These are phyloP conservation scores for Diplodia corticola DNA, from an alignment of 2,329 filamentous ascomycete genomes.

Conservation along the genomic window DNA sequence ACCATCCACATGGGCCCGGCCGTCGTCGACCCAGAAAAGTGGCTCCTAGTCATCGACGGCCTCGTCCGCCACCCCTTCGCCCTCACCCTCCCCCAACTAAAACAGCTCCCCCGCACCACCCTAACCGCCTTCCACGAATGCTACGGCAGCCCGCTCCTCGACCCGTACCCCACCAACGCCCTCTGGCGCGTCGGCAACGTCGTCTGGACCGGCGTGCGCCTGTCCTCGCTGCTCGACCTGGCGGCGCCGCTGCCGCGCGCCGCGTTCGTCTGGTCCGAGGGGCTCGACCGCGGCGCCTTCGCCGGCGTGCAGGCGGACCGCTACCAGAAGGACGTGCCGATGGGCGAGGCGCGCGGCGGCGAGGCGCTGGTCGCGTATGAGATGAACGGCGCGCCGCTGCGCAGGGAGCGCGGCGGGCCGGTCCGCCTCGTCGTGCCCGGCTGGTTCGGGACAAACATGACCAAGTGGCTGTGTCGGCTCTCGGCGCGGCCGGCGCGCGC, in stretches of 20 bases:
- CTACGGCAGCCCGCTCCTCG: slow-evolving; percentile 38
- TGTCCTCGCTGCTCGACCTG: slow-evolving; percentile 29
- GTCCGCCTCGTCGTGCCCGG: slow-evolving; percentile 36
- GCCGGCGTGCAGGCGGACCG: slow-evolving; percentile 30
- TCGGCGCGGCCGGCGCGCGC: slow-evolving; percentile 28
- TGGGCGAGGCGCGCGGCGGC: slow-evolving; percentile 29
- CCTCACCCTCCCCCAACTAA: slow-evolving; percentile 32
- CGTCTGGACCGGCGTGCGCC: slow-evolving; percentile 37
- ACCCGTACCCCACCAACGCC: slow-evolving; percentile 31
- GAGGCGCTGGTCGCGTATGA: slow-evolving; percentile 35
- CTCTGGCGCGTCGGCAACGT: slow-evolving; percentile 40
- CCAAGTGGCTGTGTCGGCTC: slow-evolving; percentile 35
- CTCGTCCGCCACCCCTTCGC: slow-evolving; percentile 34
- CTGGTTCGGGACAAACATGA: slow-evolving; percentile 37
- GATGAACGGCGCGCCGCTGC: slow-evolving; percentile 31
- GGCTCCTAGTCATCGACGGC: slow-evolving; percentile 35
- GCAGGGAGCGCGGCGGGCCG: slow-evolving; percentile 32
- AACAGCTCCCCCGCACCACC: slow-evolving; percentile 29
- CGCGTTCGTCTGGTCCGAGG: slow-evolving; percentile 34
- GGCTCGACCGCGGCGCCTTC: slow-evolving; percentile 33
- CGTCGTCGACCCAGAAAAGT: slow-evolving; percentile 32
- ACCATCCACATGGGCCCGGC: slow-evolving; percentile 41
- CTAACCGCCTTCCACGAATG: slow-evolving; percentile 41
- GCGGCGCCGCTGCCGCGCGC: slow-evolving; percentile 26
- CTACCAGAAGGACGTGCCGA: slow-evolving; percentile 37